Evolutionary conservation across 352 stramenopile species (phyloP), one percentile per base, ranked within the genome.

Genomic region (Phytophthora nicotianae): DNA sequence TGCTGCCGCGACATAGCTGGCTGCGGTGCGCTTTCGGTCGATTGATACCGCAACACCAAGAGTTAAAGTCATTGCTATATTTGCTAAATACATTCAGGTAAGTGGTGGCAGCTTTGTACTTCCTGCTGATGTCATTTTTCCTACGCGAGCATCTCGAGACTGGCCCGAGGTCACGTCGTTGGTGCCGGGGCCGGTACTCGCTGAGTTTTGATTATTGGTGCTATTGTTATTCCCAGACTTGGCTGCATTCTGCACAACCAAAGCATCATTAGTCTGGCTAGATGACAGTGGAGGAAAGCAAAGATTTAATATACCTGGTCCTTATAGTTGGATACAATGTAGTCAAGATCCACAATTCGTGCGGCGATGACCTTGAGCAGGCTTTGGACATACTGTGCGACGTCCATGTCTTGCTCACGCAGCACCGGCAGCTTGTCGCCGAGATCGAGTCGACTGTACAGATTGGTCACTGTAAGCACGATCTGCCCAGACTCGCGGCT

Each of bases 391-490:
- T 89, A 90, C 72, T 90, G 70, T 1, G 77, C 78, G 35, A 85
- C 77, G 55, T 91, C 80, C 70, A 90, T 83, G 57, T 90, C 76
- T 56, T 88, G 77, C 62, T 91, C 77, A n/a, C 81, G 80, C 29
- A 91, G 61, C 35, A 88, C 75, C 0, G 81, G 81, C 19, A 96
- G 72, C 62, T 90, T 92, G 56, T 85, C 80, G 23, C 81, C 74
- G n/a, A 93, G 65, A 38, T 82, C 93, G 4, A 90, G 67, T 35
- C 89, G 88, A 60, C 88, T 89, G 77, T 96, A 97, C 29, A 97
- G 58, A 58, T 98, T 98, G n/a, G 81, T 90, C 45, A 97, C 86
- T 10, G 89, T 92, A 64, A 97, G 81, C 51, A 97, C 77, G 63
- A 97, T 95, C 70, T 97, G 89, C 0, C 88, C 89, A 5, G 81